These are phyloP conservation scores for Orbilia ellipsospora DNA, from an alignment of 2,329 filamentous ascomycete species.

Conservation along the genomic window DNA sequence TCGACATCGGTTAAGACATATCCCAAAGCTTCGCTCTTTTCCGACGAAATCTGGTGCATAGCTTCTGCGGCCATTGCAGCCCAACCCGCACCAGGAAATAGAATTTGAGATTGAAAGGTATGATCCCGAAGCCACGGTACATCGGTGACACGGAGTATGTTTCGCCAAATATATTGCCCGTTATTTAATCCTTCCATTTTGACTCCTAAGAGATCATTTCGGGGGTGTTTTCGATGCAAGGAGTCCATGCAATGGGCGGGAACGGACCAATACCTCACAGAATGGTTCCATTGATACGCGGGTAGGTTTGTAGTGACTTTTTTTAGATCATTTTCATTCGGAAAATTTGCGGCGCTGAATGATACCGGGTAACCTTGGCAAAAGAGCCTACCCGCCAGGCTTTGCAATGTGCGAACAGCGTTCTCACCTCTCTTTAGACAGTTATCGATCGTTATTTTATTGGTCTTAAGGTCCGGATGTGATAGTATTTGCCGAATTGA, in stretches of 20 bases:
- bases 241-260: neutral
- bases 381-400: slow-evolving; percentile 4
- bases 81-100: slow-evolving; percentile 65
- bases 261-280: slow-evolving; percentile 1
- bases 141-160: slow-evolving; percentile 62
- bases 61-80: slow-evolving; percentile 65
- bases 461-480: slow-evolving; percentile 2
- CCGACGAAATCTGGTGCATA: neutral
- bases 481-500: slow-evolving; percentile 35
- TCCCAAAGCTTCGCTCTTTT: slow-evolving; percentile 9
- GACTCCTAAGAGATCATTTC: slow-evolving; percentile 30
- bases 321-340: neutral
- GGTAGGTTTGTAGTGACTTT: slow-evolving; percentile 54
- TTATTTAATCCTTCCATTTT: slow-evolving; percentile 7
- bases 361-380: slow-evolving; percentile 51
- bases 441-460: slow-evolving; percentile 11
- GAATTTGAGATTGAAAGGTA: slow-evolving; percentile 61
- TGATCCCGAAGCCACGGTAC: slow-evolving; percentile 66
- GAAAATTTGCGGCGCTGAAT: slow-evolving; percentile 42
- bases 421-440: slow-evolving; percentile 7
- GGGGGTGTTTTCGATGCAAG: slow-evolving; percentile 12
- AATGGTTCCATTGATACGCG: slow-evolving; percentile 9
- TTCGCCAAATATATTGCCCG: slow-evolving; percentile 63
- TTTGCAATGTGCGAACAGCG: neutral
- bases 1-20: slow-evolving; percentile 58